A percentile compares a stretch with the other conserved stretches of the same genome.
These are phyloP conservation scores for Penicillium turbatum DNA, from an alignment of 495 filamentous ascomycete genomes.

Conservation along the genomic window DNA sequence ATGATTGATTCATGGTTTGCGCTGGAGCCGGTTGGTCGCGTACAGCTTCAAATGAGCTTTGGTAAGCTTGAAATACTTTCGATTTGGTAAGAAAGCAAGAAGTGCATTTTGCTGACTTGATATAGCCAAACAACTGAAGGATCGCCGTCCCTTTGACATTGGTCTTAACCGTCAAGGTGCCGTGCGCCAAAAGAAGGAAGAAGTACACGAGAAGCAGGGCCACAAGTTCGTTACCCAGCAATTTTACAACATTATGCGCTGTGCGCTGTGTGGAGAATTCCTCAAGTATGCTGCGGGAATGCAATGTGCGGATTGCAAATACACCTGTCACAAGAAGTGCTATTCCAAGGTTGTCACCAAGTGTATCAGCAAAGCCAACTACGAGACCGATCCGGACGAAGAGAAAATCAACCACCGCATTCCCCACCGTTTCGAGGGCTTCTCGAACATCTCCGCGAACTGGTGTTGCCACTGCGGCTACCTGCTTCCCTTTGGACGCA, in stretches of 20 bases:
- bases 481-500: constrained; percentile 92
- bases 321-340: constrained; percentile 96
- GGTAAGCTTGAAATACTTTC: constrained; percentile 44
- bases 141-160: constrained; percentile 70
- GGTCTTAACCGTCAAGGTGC: constrained; percentile 94
- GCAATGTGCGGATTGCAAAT: constrained; percentile 99
- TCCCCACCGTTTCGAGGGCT: constrained; percentile 90
- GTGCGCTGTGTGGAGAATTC: constrained; percentile 95
- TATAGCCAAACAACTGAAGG: constrained; percentile 62
- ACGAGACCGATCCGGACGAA: constrained; percentile 95
- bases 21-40: constrained; percentile 86
- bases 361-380: constrained; percentile 98
- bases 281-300: constrained; percentile 97
- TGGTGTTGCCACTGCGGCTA: constrained; percentile 99
- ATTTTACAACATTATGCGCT: constrained; percentile 99
- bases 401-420: constrained; percentile 99
- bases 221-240: constrained; percentile 98
- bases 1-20: constrained; percentile 96
- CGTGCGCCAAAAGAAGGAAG: constrained; percentile 93
- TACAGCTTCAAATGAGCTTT: constrained; percentile 84
- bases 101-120: constrained; percentile 29
- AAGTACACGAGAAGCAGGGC: constrained; percentile 95
- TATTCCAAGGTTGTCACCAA: constrained; percentile 98
- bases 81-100: neutral
- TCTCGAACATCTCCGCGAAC: constrained; percentile 94